Evolutionary conservation across 2,329 filamentous ascomycete species (phyloP), one percentile per base, ranked within the genome.

Genomic region (Microdochium bolleyi): DNA sequence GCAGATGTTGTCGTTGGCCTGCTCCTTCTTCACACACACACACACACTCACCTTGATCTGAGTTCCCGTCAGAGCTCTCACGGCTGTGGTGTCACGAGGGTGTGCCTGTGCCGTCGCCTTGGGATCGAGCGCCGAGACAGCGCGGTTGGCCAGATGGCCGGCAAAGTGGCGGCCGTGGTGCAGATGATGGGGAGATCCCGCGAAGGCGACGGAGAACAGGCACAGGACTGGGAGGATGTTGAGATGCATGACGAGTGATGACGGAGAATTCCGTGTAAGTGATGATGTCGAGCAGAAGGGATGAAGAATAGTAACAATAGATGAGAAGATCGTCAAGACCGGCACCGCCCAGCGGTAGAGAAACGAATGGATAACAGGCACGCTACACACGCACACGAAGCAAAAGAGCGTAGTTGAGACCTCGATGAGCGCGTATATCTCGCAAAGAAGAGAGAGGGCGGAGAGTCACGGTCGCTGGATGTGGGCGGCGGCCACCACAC

Each of bases 31-130:
- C 30, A 3, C 8, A 37, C 48, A 11, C 16, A 44, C 24, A 8
- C 38, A 30, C 32, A 19, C 21, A 55, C 24, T 60, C 41, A 70
- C 70, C 56, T 64, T 68, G 57, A 75, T 73, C 22, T 67, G 62
- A 13, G 66, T 66, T 11, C 61, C 61, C 1, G 70, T 68, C 52
- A 73, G 70, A 1, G 71, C 69, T 49, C 68, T 67, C 1, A 66
- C 71, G 13, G 72, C 72, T n/a, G 67, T 73, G 51, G 64, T 60
- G 55, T 75, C 72, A 32, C 66, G 63, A 53, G 67, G 64, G 24
- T 75, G 73, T 21, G 72, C 72, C 58, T 75, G 69, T 41, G 41
- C 41, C 8, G 41, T 19, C 3, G 41, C 41, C 41, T 46, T 46
- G 5, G 41, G 41, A 19, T 46, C 41, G 41, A 46, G 41, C 21